Percentiles rank a stretch among this genome's conserved stretches.
Evolutionary conservation across 2,329 filamentous ascomycete genomes (phyloP).

Genomic region (Ascochyta clinopodiicola): DNA sequence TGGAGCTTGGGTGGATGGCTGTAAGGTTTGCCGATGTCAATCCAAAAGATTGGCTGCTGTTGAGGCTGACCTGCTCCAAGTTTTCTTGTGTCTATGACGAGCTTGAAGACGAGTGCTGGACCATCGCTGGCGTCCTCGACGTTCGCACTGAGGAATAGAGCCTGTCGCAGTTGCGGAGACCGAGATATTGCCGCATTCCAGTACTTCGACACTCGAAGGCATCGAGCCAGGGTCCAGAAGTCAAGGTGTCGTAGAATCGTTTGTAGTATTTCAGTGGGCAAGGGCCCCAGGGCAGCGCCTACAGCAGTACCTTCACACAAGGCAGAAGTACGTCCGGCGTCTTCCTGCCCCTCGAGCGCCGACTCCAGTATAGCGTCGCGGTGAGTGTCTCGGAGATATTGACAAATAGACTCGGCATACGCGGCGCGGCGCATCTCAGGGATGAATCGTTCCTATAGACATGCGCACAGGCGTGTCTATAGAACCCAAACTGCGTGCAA

Average conservation of each 20-base stretch:
- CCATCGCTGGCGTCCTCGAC: constrained; percentile 7
- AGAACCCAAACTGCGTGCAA: constrained; percentile 8
- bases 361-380: constrained; percentile 10
- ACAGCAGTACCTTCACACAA: constrained; percentile 3
- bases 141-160: constrained; percentile 10
- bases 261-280: constrained; percentile 14
- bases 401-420: constrained; percentile 16
- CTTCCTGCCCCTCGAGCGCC: constrained; percentile 10
- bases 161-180: constrained; percentile 12
- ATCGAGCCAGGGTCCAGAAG: constrained; percentile 18
- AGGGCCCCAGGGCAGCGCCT: constrained; percentile 4
- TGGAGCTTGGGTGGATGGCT: not conserved
- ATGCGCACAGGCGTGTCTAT: constrained; percentile 16
- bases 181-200: constrained; percentile 16
- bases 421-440: constrained; percentile 15
- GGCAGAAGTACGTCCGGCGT: constrained; percentile 6
- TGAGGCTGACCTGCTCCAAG: constrained; percentile 1
- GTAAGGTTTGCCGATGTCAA: constrained; percentile 8
- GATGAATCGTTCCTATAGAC: constrained; percentile 1
- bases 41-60: constrained; percentile 14
- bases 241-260: constrained; percentile 11
- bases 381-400: constrained; percentile 7
- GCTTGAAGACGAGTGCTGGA: constrained; percentile 16
- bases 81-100: constrained; percentile 15
- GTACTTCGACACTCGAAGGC: constrained; percentile 11